Percentiles rank a stretch among this genome's conserved stretches.
These are phyloP conservation scores for Dothistroma septosporum DNA, from an alignment of 2,329 filamentous ascomycete species.

Conservation along the genomic window DNA sequence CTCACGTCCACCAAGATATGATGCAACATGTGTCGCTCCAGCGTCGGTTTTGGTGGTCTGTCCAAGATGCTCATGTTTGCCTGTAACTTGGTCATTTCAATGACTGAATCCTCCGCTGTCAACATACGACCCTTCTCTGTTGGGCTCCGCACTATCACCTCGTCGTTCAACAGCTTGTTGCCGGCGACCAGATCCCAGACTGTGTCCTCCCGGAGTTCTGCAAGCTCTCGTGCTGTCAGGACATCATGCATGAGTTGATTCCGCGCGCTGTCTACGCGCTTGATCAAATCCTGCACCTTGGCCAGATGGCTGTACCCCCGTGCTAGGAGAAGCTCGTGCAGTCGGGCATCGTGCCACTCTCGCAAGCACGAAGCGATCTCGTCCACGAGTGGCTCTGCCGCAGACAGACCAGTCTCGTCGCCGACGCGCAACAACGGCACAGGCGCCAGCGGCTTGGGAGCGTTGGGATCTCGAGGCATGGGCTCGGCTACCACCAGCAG, in stretches of 20 bases:
- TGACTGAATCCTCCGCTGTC: conserved; percentile 87
- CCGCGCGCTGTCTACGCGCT: conserved; percentile 76
- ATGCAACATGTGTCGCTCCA: conserved; percentile 70
- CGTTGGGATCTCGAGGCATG: conserved; percentile 58
- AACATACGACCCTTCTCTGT: conserved; percentile 76
- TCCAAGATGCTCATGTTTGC: conserved; percentile 94
- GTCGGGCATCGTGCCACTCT: conserved; percentile 97
- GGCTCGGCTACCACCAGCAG: conserved; percentile 25
- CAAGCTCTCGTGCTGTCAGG: conserved; percentile 78
- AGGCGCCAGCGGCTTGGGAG: conserved; percentile 77
- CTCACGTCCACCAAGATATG: conserved; percentile 81
- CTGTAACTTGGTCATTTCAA: conserved; percentile 85
- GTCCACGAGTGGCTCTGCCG: conserved; percentile 86
- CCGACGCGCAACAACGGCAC: conserved; percentile 97
- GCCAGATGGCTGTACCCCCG: conserved; percentile 78
- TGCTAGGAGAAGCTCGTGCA: conserved; percentile 83
- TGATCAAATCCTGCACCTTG: conserved; percentile 73
- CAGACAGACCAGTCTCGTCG: conserved; percentile 88
- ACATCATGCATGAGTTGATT: conserved; percentile 93
- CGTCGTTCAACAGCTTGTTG: conserved; percentile 89
- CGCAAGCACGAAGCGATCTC: conserved; percentile 94
- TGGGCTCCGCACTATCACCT: conserved; percentile 92
- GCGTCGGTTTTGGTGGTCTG: conserved; percentile 64
- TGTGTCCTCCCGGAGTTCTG: conserved; percentile 75
- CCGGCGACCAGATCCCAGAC: conserved; percentile 93